Evolutionary conservation across 1,284 basidiomycete genomes (phyloP), one percentile per base, ranked within the genome.

Genomic region (Leccinum griseonigrum): DNA sequence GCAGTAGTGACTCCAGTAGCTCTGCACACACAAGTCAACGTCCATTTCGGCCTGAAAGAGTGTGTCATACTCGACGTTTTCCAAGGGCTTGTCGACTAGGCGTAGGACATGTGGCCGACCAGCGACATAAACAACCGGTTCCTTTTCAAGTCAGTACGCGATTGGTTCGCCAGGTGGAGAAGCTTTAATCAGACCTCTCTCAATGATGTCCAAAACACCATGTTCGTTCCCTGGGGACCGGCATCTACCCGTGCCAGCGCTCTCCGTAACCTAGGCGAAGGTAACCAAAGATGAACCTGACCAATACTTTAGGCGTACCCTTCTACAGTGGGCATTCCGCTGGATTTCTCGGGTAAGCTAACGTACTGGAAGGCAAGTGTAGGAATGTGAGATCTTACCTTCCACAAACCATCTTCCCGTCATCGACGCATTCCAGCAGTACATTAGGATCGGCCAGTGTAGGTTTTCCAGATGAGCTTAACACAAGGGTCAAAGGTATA

Each of bases 1-100:
- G 84, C 83, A 0, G 95, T 97, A 0, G 94, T 94, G 2, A 99
- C 91, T 28, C 97, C 97, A 0, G 97, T 99, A 1, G 96, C 91
- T 70, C 93, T 94, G 67, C 43, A 40, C 11, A 58, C n/a, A 46
- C 29, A 52, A 43, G 22, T 57, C 58, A 57, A 59, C 46, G 32
- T 32, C 2, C 18, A 31, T 52, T 22, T 48, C 6, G 1, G 50
- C 38, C 5, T 8, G 26, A 32, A 52, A 53, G 22, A 50, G n/a
- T 57, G 34, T 29, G 4, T 74, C 88, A 75, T 76, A 94, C 92
- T 96, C 92, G 59, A 98, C 92, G 67, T 98, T 98, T 74, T 94
- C 92, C 14, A 98, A 77, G 0, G 95, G 96, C 60, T 87, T 86
- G 73, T 95, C 90, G 8, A 96, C 85, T 1, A 98, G 82, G n/a